These are phyloP conservation scores for Tulasnella sp. DNA, from an alignment of 768 basidiomycete species.

Conservation along the genomic window DNA sequence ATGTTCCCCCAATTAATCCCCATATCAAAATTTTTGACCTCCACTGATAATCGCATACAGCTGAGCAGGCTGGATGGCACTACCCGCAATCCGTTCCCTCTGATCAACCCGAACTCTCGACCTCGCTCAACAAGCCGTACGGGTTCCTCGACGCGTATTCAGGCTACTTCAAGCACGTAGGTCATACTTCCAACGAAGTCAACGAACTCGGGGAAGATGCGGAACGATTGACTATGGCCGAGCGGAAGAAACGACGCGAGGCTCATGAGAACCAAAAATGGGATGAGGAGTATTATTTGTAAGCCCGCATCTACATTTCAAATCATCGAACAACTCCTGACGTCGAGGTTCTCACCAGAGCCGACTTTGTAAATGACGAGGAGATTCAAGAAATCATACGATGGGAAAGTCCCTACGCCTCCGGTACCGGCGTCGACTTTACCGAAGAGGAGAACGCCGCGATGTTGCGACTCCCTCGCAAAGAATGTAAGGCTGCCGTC, in stretches of 20 bases:
- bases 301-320: constrained; percentile 33
- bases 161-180: constrained; percentile 69
- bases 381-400: constrained; percentile 65
- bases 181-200: constrained; percentile 74
- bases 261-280: constrained; percentile 71
- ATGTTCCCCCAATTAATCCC: constrained; percentile 12
- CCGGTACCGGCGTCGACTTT: constrained; percentile 52
- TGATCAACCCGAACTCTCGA: constrained; percentile 40
- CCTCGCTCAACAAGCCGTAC: constrained; percentile 47
- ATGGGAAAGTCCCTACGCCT: constrained; percentile 59
- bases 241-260: constrained; percentile 54
- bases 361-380: constrained; percentile 74
- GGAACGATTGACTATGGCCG: constrained; percentile 51
- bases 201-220: constrained; percentile 70
- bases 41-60: constrained; percentile 42
- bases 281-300: constrained; percentile 85
- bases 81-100: constrained; percentile 55
- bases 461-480: constrained; percentile 56
- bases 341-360: constrained; percentile 47
- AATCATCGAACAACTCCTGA: constrained; percentile 18
- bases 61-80: constrained; percentile 75
- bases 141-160: constrained; percentile 74
- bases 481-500: constrained; percentile 46
- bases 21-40: background rate
- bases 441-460: constrained; percentile 67